Evolutionary conservation across 1,139 yeast genomes (phyloP).

Genomic region (Geotrichum klebahnii): DNA sequence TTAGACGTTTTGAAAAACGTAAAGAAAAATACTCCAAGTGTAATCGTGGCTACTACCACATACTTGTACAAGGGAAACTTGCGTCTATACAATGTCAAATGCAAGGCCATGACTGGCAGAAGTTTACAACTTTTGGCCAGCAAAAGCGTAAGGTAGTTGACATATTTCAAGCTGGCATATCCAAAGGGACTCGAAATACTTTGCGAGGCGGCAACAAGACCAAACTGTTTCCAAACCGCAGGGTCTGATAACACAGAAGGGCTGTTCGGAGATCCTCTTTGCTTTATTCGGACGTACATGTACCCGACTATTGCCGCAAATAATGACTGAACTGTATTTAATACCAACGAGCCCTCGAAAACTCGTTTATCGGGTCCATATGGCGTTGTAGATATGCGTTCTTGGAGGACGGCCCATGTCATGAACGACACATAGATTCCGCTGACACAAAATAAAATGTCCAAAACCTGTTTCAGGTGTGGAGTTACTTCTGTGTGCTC

Average conservation of each 20-base stretch:
- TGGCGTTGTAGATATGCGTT: constrained; percentile 73
- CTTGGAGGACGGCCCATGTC: constrained; percentile 90
- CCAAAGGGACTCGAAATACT: constrained; percentile 80
- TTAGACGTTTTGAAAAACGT: constrained; percentile 48
- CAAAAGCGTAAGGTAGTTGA: constrained; percentile 78
- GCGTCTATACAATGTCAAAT: constrained; percentile 65
- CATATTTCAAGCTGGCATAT: constrained; percentile 68
- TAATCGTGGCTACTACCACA: constrained; percentile 68
- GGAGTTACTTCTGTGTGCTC: not conserved
- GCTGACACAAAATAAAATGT: constrained; percentile 51
- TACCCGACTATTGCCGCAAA: constrained; percentile 70
- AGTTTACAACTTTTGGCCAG: constrained; percentile 91
- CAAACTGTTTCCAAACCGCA: constrained; percentile 43
- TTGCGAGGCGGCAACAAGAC: constrained; percentile 69
- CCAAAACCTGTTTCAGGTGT: constrained; percentile 12
- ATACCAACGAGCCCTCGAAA: constrained; percentile 71
- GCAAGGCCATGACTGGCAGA: constrained; percentile 87
- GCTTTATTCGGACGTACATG: constrained; percentile 48
- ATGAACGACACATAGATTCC: constrained; percentile 84
- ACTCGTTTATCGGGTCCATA: constrained; percentile 58
- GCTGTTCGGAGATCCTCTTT: constrained; percentile 31
- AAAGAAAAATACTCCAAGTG: constrained; percentile 76
- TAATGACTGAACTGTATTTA: constrained; percentile 68
- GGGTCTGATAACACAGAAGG: constrained; percentile 23
- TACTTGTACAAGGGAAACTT: constrained; percentile 73